These are phyloP conservation scores for Penicillium thymicola DNA, from an alignment of 2,329 filamentous ascomycete genomes.

Conservation along the genomic window DNA sequence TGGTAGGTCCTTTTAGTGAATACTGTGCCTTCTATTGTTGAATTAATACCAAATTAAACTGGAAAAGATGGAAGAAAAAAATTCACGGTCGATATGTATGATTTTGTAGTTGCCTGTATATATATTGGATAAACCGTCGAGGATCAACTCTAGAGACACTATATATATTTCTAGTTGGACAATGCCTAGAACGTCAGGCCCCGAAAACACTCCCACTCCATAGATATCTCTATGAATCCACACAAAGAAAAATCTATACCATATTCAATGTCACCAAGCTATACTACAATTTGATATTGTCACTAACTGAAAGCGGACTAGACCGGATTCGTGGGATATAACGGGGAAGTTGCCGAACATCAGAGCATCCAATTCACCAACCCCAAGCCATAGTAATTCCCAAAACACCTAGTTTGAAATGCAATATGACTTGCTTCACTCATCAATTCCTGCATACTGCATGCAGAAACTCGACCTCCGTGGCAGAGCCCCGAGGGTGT, in stretches of 20 bases:
- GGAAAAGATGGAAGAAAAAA: neutral
- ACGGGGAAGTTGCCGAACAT: neutral
- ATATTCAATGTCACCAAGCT: neutral
- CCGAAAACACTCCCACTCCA: rapidly evolving
- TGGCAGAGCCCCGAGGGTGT: slow-evolving; percentile 3
- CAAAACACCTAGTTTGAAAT: neutral
- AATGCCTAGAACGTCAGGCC: rapidly evolving
- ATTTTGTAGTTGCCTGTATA: neutral
- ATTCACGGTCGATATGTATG: too few species aligned
- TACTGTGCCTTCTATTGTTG: neutral
- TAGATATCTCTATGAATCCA: neutral
- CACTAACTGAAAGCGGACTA: slow-evolving; percentile 5
- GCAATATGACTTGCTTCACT: slow-evolving; percentile 2
- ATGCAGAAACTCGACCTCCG: neutral
- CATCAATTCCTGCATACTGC: neutral
- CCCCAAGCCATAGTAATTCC: neutral
- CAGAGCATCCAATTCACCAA: neutral
- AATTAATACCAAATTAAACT: neutral
- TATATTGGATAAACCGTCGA: neutral
- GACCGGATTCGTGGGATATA: neutral
- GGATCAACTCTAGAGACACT: neutral
- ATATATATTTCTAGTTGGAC: neutral
- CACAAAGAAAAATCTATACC: neutral
- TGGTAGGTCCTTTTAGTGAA: neutral
- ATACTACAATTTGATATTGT: neutral